Conservation (phyloP, 495 filamentous ascomycete genomes). For the Elaphomyces granulatus region DNA sequence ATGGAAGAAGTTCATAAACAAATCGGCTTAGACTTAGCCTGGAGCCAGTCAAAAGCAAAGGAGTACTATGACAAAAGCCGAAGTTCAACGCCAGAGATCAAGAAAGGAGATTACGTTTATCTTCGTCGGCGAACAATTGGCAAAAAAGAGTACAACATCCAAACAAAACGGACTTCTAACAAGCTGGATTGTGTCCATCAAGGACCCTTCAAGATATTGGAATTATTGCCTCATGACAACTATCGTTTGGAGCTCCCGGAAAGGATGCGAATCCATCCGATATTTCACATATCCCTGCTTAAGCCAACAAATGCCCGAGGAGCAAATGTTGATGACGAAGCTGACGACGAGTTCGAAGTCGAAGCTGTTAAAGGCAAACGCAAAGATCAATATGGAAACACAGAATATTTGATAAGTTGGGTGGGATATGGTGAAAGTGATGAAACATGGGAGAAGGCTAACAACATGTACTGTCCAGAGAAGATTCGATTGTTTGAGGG, state of each 20-base stretch:
- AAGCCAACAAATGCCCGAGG: not conserved
- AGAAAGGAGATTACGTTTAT: not conserved
- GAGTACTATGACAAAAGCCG: not conserved
- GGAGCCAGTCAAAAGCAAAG: too few relatives aligned
- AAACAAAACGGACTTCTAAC: not conserved
- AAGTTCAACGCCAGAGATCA: not conserved
- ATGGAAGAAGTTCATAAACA: too few relatives aligned
- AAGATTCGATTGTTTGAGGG: too few relatives aligned
- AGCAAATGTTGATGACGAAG: not conserved
- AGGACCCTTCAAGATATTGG: not conserved
- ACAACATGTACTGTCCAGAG: not conserved
- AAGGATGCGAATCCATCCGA: not conserved
- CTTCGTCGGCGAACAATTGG: not conserved
- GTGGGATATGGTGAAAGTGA: not conserved
- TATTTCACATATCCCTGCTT: not conserved
- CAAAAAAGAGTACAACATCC: not conserved
- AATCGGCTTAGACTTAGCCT: too few relatives aligned
- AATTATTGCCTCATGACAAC: not conserved
- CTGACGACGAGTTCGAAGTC: not conserved
- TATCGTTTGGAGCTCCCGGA: not conserved
- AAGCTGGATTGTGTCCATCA: not conserved
- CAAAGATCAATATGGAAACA: not conserved
- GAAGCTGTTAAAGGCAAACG: not conserved
- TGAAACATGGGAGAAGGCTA: not conserved
- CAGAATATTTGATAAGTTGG: not conserved